Percentiles rank a stretch among this genome's conserved stretches.
phyloP scores from a whole-genome alignment of 2,329 filamentous ascomycete species.

The Calonectria pauciramosa region DNA sequence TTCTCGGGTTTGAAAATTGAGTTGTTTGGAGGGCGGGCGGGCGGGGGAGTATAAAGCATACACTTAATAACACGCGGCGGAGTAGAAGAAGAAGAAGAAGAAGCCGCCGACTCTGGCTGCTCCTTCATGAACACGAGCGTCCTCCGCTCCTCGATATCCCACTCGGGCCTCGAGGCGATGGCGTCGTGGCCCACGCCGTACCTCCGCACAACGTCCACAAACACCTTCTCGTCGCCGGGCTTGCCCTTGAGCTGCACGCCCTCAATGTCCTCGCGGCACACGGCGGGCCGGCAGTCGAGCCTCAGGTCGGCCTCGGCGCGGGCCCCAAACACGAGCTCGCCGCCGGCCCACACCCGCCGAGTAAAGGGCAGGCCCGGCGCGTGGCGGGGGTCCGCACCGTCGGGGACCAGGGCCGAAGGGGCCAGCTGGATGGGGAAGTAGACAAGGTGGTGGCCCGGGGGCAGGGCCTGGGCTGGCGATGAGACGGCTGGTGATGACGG shows the following conservation, averaged over 20 bases:
- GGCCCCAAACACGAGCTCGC: constrained; percentile 71
- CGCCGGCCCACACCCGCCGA: constrained; percentile 91
- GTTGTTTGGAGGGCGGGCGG: no score
- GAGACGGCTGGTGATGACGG: constrained; percentile 31
- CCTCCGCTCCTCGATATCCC: constrained; percentile 61
- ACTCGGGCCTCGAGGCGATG: constrained; percentile 26
- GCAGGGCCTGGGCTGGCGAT: constrained; percentile 57
- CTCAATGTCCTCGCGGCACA: constrained; percentile 62
- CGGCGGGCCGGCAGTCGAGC: constrained; percentile 55
- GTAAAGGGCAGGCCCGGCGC: constrained; percentile 79
- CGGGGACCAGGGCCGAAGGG: constrained; percentile 74
- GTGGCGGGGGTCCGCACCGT: constrained; percentile 88
- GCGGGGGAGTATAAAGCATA: constrained; percentile 30
- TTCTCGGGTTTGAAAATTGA: neutral
- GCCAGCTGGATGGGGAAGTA: constrained; percentile 84
- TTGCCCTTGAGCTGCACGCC: constrained; percentile 53
- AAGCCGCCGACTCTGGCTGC: constrained; percentile 33
- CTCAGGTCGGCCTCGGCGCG: constrained; percentile 40
- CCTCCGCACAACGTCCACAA: constrained; percentile 64
- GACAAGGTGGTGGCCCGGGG: constrained; percentile 83
- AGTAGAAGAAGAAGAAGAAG: constrained; percentile 16
- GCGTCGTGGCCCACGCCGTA: constrained; percentile 53
- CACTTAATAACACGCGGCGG: constrained; percentile 45
- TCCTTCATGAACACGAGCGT: constrained; percentile 67
- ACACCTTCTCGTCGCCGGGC: constrained; percentile 59